phyloP scores from a whole-genome alignment of 495 filamentous ascomycete species.

The Ramalina peruviana region DNA sequence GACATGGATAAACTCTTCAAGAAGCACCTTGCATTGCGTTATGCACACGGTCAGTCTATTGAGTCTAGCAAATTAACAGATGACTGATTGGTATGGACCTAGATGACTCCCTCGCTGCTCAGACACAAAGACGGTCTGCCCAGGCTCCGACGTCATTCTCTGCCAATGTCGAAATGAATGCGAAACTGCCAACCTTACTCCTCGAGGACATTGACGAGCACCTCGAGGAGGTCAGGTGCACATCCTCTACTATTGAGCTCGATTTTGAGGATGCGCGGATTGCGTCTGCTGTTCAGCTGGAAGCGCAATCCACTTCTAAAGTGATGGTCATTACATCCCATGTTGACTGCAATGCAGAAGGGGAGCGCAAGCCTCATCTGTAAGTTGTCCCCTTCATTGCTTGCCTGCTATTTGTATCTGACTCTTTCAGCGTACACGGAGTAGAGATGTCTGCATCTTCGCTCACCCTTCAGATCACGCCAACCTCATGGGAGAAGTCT shows the following conservation, averaged over 20 bases:
- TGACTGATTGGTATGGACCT: neutral
- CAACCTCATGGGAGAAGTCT: slow-evolving; percentile 9
- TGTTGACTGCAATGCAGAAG: slow-evolving; percentile 18
- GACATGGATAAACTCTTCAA: slow-evolving; percentile 4
- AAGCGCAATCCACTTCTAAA: neutral
- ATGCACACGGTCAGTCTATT: slow-evolving; percentile 8
- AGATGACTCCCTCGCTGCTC: neutral
- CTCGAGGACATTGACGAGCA: slow-evolving; percentile 19
- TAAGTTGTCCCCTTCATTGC: slow-evolving; percentile 1
- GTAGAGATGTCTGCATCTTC: neutral
- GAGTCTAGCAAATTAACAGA: neutral
- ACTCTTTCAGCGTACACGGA: neutral
- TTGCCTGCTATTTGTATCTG: neutral
- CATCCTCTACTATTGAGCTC: slow-evolving; percentile 9
- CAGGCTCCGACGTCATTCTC: slow-evolving; percentile 4
- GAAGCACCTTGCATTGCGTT: slow-evolving; percentile 10
- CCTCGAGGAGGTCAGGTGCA: slow-evolving; percentile 14
- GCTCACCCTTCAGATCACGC: slow-evolving; percentile 4
- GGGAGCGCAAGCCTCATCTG: slow-evolving; percentile 17
- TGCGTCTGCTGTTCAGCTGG: neutral
- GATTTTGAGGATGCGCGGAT: slow-evolving; percentile 4
- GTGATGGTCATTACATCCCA: slow-evolving; percentile 22
- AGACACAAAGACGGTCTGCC: neutral
- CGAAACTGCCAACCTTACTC: slow-evolving; percentile 15
- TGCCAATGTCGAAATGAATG: slow-evolving; percentile 11